Percentiles rank a stretch among this genome's conserved stretches.
Conservation (phyloP, 306 rosid genomes). For the Benincasa hispida region DNA sequence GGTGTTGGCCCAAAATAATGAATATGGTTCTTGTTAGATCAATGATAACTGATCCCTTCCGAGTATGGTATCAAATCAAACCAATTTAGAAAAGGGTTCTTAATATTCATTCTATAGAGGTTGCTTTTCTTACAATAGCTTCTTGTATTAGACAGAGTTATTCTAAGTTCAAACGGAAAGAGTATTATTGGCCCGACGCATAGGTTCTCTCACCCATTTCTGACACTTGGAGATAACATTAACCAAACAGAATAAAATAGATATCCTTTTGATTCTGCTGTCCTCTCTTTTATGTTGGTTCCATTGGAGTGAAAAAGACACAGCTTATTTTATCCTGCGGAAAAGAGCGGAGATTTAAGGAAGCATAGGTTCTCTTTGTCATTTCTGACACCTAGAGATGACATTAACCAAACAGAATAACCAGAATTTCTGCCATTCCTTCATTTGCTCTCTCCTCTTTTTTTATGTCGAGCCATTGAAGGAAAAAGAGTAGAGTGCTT, state of each 20-base stretch:
- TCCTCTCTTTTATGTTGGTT: background rate
- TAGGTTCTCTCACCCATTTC: background rate
- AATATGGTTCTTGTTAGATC: background rate
- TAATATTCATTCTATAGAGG: background rate
- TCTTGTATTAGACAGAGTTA: background rate
- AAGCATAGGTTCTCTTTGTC: background rate
- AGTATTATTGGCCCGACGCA: background rate
- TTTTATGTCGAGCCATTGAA: background rate
- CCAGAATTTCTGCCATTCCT: background rate
- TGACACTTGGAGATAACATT: background rate
- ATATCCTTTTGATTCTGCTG: background rate
- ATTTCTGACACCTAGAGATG: background rate
- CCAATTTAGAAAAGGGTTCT: background rate
- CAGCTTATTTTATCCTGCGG: background rate
- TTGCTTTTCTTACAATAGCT: background rate
- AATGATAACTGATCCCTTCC: background rate
- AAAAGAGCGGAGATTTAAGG: background rate
- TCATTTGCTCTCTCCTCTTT: background rate
- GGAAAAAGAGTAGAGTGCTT: background rate
- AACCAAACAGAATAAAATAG: background rate
- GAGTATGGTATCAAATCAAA: background rate
- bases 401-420: background rate
- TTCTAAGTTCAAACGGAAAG: background rate
- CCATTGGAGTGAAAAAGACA: background rate
- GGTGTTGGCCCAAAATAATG: background rate